These are phyloP conservation scores for Eucalyptus grandis DNA, from an alignment of 345 rosid genomes.

Conservation along the genomic window DNA sequence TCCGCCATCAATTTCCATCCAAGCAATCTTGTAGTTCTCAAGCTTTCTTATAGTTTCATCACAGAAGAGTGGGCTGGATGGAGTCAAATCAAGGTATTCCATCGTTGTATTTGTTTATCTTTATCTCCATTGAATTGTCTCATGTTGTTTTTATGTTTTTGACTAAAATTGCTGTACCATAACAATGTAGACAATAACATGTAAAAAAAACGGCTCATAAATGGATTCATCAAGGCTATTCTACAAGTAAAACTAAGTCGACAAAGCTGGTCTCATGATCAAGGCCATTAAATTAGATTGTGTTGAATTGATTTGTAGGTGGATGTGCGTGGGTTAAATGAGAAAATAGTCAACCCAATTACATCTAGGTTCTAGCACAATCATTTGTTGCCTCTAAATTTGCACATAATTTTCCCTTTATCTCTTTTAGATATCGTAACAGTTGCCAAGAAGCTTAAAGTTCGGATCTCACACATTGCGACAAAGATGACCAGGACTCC, in stretches of 20 bases:
- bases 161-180: neutral
- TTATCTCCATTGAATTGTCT: neutral
- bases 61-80: neutral
- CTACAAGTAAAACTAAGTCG: neutral
- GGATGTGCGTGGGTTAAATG: neutral
- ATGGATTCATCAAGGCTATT: neutral
- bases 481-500: neutral
- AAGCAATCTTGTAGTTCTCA: neutral
- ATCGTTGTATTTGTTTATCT: neutral
- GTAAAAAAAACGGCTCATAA: neutral
- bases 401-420: neutral
- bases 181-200: neutral
- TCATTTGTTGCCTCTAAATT: no score
- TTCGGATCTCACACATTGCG: conserved; percentile 3
- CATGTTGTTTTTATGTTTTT: neutral
- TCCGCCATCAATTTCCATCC: neutral
- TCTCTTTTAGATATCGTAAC: no score
- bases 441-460: conserved; percentile 3
- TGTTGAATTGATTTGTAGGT: neutral
- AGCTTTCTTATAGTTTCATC: neutral
- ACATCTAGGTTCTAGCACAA: no score
- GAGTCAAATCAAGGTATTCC: neutral
- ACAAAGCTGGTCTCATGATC: neutral
- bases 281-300: neutral
- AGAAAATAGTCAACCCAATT: neutral